Evolutionary conservation across 495 filamentous ascomycete species (phyloP), one percentile per base, ranked within the genome.

Genomic region (Barbatosphaeria neglecta): DNA sequence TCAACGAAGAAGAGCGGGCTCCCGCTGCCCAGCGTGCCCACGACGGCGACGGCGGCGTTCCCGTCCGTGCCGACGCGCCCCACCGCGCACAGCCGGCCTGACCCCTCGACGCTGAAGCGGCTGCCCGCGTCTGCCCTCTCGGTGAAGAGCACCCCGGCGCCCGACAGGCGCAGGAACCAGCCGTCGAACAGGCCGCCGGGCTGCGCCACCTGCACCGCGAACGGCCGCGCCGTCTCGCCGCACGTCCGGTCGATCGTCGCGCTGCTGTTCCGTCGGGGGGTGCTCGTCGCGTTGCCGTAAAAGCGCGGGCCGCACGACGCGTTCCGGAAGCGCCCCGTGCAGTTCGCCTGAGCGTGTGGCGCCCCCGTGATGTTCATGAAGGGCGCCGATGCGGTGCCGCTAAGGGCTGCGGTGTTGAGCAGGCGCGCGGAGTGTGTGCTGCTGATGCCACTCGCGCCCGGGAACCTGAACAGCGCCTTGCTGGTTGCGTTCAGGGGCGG

Each of bases 131-230:
- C 23, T 0, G 46, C 40, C 4, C 38, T 45, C 7, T 41, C 37
- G 4, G 49, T 54, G 46, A 63, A 63, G 15, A 63, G 51, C 6
- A 55, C 17, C 2, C 40, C 48, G 31, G 54, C 45, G 0, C 55
- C 58, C 41, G 54, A 49, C 33, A 63, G 43, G 20, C 40, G 48
- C 1, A 61, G 44, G 24, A 46, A 63, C 60, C 60, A 61, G 0
- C 43, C 41, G 41, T 63, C 47, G 43, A 59, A 61, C n/a, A 50
- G 25, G 7, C 60, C 49, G 37, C 47, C 53, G 2, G 58, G 55
- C 24, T 59, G 58, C 0, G 51, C 27, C 18, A 59, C 45, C 13
- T 53, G 55, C 5, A 63, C 41, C 3, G 51, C 50, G 47, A 66
- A 62, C 3, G 61, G 49, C 9, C 43, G 37, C 23, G 49, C 31